phyloP scores from a whole-genome alignment of 345 rosid species.

The Eucalyptus tenuipes region DNA sequence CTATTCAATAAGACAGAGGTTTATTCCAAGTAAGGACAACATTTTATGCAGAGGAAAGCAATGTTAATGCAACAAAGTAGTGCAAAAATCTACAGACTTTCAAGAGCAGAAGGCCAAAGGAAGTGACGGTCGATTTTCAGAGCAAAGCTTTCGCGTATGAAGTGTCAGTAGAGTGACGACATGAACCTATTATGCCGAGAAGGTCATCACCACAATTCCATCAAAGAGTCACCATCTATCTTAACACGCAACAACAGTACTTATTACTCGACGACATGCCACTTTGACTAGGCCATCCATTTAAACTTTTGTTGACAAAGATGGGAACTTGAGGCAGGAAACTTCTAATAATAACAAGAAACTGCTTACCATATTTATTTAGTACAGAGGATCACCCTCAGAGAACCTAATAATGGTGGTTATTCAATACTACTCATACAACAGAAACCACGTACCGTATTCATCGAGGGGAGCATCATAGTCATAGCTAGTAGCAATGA shows the following conservation, averaged over 20 bases:
- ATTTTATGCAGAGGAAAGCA: background rate
- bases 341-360: background rate
- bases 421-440: background rate
- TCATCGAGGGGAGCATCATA: conserved; percentile 97
- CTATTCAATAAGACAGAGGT: background rate
- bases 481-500: conserved; percentile 95
- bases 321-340: background rate
- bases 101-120: background rate
- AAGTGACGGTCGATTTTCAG: background rate
- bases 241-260: background rate
- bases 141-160: background rate
- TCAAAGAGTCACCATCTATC: background rate
- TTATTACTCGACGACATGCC: background rate
- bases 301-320: background rate
- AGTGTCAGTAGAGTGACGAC: background rate
- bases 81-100: background rate
- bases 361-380: background rate
- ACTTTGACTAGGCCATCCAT: background rate
- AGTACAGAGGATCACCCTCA: background rate
- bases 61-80: background rate
- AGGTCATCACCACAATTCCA: background rate
- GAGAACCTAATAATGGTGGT: background rate
- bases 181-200: background rate
- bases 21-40: background rate
- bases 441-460: conserved; percentile 51